Percentiles rank a stretch among this genome's conserved stretches.
These are phyloP conservation scores for Trichomonas tenax DNA, from an alignment of 208 protist genomes.

Conservation along the genomic window DNA sequence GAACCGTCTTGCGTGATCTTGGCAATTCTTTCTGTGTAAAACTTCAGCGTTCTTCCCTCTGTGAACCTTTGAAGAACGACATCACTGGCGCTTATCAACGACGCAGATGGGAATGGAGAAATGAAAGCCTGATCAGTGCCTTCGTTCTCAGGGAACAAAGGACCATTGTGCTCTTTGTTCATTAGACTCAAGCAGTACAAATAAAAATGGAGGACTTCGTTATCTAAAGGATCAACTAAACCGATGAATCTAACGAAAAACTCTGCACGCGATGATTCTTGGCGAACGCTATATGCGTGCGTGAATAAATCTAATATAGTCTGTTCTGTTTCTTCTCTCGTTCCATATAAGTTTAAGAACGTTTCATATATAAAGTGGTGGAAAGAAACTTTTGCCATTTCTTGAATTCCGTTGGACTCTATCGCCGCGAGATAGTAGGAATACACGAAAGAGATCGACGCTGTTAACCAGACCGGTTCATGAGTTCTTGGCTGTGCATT, in stretches of 20 bases:
- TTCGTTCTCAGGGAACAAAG: not conserved
- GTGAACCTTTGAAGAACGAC: not conserved
- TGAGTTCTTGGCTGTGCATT: not conserved
- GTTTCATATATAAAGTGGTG: not conserved
- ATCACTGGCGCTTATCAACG: not conserved
- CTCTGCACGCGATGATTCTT: not conserved
- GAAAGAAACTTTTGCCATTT: not conserved
- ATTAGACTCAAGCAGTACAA: not conserved
- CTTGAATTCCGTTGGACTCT: not conserved
- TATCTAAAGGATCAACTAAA: not conserved
- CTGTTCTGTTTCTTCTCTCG: not conserved
- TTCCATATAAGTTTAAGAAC: not conserved
- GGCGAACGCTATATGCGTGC: not conserved
- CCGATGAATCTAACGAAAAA: not conserved
- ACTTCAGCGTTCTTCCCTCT: not conserved
- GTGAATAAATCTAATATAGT: not conserved
- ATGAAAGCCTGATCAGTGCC: not conserved
- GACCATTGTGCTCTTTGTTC: not conserved
- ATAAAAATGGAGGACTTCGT: not conserved
- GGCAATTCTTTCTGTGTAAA: not conserved
- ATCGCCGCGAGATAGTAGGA: not conserved
- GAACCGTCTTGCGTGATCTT: not conserved
- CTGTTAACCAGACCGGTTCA: not conserved
- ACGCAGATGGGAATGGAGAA: not conserved
- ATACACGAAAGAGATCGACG: not conserved